These are phyloP conservation scores for Zangia roseola DNA, from an alignment of 768 basidiomycete species.

Conservation along the genomic window DNA sequence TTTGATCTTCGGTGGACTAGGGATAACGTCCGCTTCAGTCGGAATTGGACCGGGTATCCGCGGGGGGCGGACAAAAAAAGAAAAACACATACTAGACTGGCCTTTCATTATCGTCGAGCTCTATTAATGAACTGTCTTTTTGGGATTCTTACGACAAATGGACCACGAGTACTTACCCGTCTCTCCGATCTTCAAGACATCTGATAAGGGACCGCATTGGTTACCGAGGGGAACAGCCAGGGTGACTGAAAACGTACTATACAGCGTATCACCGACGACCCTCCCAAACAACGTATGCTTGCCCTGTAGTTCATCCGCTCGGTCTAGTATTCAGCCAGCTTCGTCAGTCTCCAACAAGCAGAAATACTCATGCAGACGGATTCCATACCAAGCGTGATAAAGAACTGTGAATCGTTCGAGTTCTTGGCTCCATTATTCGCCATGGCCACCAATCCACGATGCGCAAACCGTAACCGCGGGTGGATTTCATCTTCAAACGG, in stretches of 20 bases:
- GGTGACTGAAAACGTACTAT: conserved; percentile 55
- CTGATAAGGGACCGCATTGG: conserved; percentile 36
- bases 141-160: background rate
- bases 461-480: conserved; percentile 82
- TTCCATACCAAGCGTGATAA: conserved; percentile 80
- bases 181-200: conserved; percentile 89
- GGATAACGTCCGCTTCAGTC: background rate
- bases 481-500: conserved; percentile 95
- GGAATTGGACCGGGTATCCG: background rate
- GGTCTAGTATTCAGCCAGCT: conserved; percentile 45
- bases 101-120: conserved; percentile 69
- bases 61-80: background rate
- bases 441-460: conserved; percentile 93
- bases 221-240: background rate
- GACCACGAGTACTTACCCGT: conserved; percentile 54
- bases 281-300: conserved; percentile 97
- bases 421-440: conserved; percentile 87
- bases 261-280: conserved; percentile 83
- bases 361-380: background rate
- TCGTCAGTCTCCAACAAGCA: background rate
- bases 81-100: conserved; percentile 69
- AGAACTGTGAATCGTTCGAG: conserved; percentile 93
- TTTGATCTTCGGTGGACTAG: conserved; percentile 89
- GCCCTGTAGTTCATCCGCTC: conserved; percentile 89
- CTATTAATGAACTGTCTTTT: conserved; percentile 33